Percentiles rank a stretch among this genome's conserved stretches.
Conservation (phyloP, 768 basidiomycete species). For the Boletus eberwhitei region DNA sequence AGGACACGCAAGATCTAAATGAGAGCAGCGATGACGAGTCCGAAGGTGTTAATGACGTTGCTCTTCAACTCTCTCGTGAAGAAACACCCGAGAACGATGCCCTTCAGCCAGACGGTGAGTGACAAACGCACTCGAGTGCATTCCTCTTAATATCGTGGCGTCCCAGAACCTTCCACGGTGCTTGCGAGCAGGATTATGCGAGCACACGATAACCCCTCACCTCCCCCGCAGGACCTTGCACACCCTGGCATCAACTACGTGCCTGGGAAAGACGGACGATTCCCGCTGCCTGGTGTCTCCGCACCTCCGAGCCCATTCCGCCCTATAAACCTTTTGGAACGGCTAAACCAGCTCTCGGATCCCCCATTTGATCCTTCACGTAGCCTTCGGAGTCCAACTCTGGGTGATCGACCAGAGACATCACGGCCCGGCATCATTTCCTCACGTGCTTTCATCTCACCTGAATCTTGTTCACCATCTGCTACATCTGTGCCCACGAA, state of each 20-base stretch:
- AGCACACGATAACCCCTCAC: conserved; percentile 76
- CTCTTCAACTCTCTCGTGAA: conserved; percentile 31
- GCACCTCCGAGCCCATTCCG: conserved; percentile 33
- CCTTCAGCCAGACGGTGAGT: conserved; percentile 45
- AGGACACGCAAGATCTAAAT: conserved; percentile 12
- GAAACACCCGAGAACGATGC: conserved; percentile 50
- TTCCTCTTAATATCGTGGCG: conserved; percentile 6
- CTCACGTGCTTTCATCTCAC: conserved; percentile 36
- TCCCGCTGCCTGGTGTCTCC: conserved; percentile 11
- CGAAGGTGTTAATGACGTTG: conserved; percentile 24
- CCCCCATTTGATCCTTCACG: conserved; percentile 1
- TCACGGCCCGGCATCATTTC: conserved; percentile 7
- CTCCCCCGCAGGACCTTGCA: conserved; percentile 41
- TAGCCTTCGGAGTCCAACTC: not conserved
- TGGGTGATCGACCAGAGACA: conserved; percentile 1
- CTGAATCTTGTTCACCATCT: conserved; percentile 41
- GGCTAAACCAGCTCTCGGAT: conserved; percentile 18
- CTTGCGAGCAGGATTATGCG: conserved; percentile 64
- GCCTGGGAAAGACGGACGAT: conserved; percentile 17
- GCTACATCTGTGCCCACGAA: conserved; percentile 10
- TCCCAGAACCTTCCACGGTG: conserved; percentile 61
- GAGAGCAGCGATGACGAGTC: conserved; percentile 34
- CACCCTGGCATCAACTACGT: conserved; percentile 14
- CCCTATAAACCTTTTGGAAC: conserved; percentile 29
- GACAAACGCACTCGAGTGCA: not conserved